Conservation (phyloP, 768 basidiomycete genomes). For the Fibroporia radiculosa region DNA sequence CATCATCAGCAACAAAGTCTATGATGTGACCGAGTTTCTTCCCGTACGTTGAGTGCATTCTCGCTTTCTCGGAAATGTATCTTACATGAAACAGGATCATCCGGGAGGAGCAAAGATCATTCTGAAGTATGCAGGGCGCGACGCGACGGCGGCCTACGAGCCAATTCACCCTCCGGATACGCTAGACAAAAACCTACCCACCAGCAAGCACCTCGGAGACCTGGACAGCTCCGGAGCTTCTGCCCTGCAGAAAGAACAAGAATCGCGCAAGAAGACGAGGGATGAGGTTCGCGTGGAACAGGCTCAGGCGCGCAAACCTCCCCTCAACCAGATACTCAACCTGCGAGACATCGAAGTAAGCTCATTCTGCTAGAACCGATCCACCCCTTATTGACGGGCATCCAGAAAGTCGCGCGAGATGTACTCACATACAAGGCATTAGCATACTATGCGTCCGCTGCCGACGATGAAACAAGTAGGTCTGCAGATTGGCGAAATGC, state of each 20-base stretch:
- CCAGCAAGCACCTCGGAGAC: slow-evolving; percentile 64
- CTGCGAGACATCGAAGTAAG: slow-evolving; percentile 83
- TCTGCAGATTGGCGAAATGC: slow-evolving; percentile 13
- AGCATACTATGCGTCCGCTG: slow-evolving; percentile 80
- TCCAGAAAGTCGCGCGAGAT: slow-evolving; percentile 63
- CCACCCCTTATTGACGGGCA: not conserved
- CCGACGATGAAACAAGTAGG: slow-evolving; percentile 79
- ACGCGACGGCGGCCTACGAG: slow-evolving; percentile 67
- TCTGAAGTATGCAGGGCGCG: slow-evolving; percentile 77
- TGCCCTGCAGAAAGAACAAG: slow-evolving; percentile 52
- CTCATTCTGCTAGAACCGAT: not conserved
- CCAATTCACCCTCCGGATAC: slow-evolving; percentile 83
- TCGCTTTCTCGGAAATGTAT: too few relatives aligned
- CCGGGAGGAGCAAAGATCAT: slow-evolving; percentile 81
- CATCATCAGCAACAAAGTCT: slow-evolving; percentile 71
- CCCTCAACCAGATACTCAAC: slow-evolving; percentile 62
- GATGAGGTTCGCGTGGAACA: slow-evolving; percentile 64
- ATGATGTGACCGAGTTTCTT: slow-evolving; percentile 79
- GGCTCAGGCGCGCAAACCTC: slow-evolving; percentile 54
- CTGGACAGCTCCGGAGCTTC: slow-evolving; percentile 42
- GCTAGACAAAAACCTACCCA: slow-evolving; percentile 60
- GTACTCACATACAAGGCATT: slow-evolving; percentile 68
- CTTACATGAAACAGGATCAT: slow-evolving; percentile 41
- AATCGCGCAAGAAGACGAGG: slow-evolving; percentile 39
- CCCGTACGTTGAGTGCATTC: slow-evolving; percentile 31